These are phyloP conservation scores for Auricularia cornea DNA, from an alignment of 768 basidiomycete species.

Conservation along the genomic window DNA sequence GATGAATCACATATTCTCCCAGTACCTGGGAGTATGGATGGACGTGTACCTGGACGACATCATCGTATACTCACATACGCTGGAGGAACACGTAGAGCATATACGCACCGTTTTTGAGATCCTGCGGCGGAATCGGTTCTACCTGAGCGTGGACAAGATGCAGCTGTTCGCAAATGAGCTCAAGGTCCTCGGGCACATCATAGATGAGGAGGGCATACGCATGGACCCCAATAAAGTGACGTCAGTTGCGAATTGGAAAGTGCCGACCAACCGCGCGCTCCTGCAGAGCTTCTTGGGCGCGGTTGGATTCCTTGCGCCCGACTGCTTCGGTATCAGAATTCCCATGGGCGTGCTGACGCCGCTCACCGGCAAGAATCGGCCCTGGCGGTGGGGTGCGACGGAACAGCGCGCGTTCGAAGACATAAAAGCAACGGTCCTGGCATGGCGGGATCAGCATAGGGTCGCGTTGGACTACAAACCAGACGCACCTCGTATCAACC, in stretches of 20 bases:
- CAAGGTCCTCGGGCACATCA: conserved; percentile 16
- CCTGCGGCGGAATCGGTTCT: conserved; percentile 6
- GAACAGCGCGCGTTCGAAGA: conserved; percentile 26
- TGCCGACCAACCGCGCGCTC: conserved; percentile 20
- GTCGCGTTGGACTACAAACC: conserved; percentile 9
- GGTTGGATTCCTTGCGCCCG: conserved; percentile 29
- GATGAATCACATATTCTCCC: conserved; percentile 8
- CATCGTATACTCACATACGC: conserved; percentile 8
- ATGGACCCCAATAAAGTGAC: conserved; percentile 21
- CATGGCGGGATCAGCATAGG: conserved; percentile 12
- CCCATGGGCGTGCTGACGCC: conserved; percentile 29
- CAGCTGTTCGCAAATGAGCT: conserved; percentile 2
- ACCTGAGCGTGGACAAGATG: conserved; percentile 3
- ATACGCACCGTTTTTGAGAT: conserved; percentile 4
- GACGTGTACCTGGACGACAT: conserved; percentile 14
- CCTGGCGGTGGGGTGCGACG: conserved; percentile 21
- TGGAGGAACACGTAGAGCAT: conserved; percentile 5
- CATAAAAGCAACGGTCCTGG: conserved; percentile 16
- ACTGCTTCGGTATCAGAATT: conserved; percentile 24
- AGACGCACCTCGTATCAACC: conserved; percentile 15
- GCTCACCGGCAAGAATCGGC: conserved; percentile 8
- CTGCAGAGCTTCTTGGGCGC: conserved; percentile 28
- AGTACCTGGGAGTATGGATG: conserved; percentile 9
- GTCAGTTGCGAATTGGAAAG: conserved; percentile 23
- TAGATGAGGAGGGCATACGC: conserved; percentile 18